Evolutionary conservation across 2,329 filamentous ascomycete genomes (phyloP), one percentile per base, ranked within the genome.

Genomic region (Triangularia verruculosa): DNA sequence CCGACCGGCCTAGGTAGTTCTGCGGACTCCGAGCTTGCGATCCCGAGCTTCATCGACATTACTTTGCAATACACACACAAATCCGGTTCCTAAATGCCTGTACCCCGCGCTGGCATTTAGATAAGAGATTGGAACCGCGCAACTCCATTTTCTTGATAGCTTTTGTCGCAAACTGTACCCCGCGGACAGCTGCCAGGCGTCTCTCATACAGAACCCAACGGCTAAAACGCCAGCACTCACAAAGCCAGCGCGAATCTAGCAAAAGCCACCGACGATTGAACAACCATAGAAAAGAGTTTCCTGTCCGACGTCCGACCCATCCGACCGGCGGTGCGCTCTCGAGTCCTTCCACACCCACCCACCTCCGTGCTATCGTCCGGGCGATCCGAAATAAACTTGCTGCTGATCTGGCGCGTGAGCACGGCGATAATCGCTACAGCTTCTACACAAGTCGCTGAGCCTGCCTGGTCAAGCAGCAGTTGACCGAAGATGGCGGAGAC

Each of bases 401-500:
- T 17, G 4, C n/a, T 47, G 39, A 20, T 4, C 39, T 8, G 39
- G 39, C 39, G 39, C 39, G 17, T n/a, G n/a, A 17, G 39, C 15
- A 47, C 39, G n/a, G 20, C 39, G n/a, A 20, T 3, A 47, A 20
- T 9, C n/a, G n/a, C n/a, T 8, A 11, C 2, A 47, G n/a, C n/a
- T 20, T 20, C n/a, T 2, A 39, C 34, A 39, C 13, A 39, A n/a
- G 34, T 39, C 34, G 13, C 34, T 39, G 34, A 39, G 34, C 13
- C 34, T 39, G n/a, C n/a, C n/a, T n/a, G 27, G 27, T 9, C 27
- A 28, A 39, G 34, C 13, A 34, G 34, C 4, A 1, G 3, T 8
- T 24, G 56, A 52, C 20, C 17, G 51, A 62, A 32, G 57, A 66
- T 68, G 64, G 61, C 66, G 12, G 57, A 64, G 20, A 20, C 57